Percentiles rank a stretch among this genome's conserved stretches.
phyloP scores from a whole-genome alignment of 169 alveolate species.

The Cryptosporidium ubiquitum region DNA sequence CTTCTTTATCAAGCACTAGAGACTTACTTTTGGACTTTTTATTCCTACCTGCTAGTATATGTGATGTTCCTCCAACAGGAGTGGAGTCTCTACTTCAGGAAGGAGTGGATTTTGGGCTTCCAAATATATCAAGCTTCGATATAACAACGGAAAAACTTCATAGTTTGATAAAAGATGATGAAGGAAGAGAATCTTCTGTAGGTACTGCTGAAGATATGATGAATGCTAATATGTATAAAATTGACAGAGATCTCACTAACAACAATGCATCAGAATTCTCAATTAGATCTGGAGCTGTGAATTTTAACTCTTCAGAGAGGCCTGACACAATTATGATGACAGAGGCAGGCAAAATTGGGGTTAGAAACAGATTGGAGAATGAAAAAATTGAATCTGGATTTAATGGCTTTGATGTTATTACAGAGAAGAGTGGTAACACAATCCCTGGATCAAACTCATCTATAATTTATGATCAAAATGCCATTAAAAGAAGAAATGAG shows the following conservation, averaged over 20 bases:
- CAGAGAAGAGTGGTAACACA: not conserved
- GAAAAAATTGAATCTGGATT: not conserved
- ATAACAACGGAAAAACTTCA: not conserved
- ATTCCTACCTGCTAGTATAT: conserved; percentile 65
- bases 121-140: conserved; percentile 11
- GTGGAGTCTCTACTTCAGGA: conserved; percentile 57
- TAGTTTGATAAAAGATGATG: not conserved
- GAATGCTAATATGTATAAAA: not conserved
- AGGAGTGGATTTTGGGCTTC: conserved; percentile 38
- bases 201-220: not conserved
- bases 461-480: not conserved
- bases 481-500: not conserved
- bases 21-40: conserved; percentile 49
- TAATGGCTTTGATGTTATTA: not conserved
- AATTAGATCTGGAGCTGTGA: not conserved
- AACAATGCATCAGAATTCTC: not conserved
- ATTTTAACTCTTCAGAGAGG: not conserved
- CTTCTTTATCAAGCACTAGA: conserved; percentile 37
- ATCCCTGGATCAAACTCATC: not conserved
- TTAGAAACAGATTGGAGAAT: not conserved
- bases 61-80: conserved; percentile 72
- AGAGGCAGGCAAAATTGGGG: not conserved
- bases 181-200: not conserved
- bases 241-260: not conserved
- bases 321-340: not conserved